Evolutionary conservation across 805 yeast genomes (phyloP).

Genomic region (Candida endomychidarum): DNA sequence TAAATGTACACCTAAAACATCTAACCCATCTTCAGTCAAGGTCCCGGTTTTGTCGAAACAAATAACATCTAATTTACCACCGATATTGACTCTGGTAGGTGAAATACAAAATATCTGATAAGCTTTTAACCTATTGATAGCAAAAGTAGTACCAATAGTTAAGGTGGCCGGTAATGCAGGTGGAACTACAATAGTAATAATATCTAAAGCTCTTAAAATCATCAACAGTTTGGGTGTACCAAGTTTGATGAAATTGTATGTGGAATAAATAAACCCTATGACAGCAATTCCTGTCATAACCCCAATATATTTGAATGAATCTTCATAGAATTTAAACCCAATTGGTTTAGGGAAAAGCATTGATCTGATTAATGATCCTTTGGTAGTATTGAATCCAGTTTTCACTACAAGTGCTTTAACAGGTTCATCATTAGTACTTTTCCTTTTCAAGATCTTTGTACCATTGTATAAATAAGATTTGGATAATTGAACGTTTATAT

Average conservation of each 20-base stretch:
- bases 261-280: conserved; percentile 80
- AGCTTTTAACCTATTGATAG: conserved; percentile 67
- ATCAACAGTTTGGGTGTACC: conserved; percentile 71
- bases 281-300: conserved; percentile 86
- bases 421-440: conserved; percentile 68
- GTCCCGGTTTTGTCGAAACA: conserved; percentile 99
- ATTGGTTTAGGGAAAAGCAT: conserved; percentile 96
- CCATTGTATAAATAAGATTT: conserved; percentile 83
- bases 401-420: conserved; percentile 86
- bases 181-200: conserved; percentile 95
- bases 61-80: conserved; percentile 86
- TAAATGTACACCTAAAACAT: conserved; percentile 63
- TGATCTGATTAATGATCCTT: conserved; percentile 89
- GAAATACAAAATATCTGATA: conserved; percentile 81
- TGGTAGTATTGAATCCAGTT: conserved; percentile 94
- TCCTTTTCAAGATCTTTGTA: conserved; percentile 81
- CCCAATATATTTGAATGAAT: conserved; percentile 94
- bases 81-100: conserved; percentile 93
- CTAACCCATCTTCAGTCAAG: conserved; percentile 93
- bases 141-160: conserved; percentile 95
- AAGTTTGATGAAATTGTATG: conserved; percentile 74
- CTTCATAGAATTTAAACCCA: conserved; percentile 89
- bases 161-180: conserved; percentile 98
- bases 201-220: conserved; percentile 85
- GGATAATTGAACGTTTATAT: conserved; percentile 64